phyloP scores from a whole-genome alignment of 1,139 yeast species.

The Diutina catenulata region DNA sequence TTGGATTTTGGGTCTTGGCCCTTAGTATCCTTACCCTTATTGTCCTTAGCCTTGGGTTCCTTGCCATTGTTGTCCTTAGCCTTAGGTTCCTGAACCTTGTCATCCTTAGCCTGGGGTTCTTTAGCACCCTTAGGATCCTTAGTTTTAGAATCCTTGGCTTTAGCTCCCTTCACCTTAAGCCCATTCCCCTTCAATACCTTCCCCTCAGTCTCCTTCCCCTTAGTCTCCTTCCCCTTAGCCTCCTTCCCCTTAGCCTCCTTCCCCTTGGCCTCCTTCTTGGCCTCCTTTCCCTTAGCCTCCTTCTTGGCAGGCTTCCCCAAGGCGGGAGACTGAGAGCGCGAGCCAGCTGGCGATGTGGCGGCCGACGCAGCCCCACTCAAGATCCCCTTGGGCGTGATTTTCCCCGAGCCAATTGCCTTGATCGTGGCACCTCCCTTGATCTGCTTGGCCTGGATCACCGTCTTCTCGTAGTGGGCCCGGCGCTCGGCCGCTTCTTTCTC shows the following conservation, averaged over 20 bases:
- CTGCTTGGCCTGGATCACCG: conserved; percentile 13
- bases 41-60: neutral
- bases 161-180: too few relatives aligned
- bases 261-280: conserved; percentile 15
- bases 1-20: neutral
- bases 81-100: neutral
- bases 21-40: too few relatives aligned
- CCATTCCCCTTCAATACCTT: too few relatives aligned
- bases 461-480: conserved; percentile 25
- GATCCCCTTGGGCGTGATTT: conserved; percentile 8
- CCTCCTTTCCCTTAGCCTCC: neutral
- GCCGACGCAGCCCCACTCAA: neutral
- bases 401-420: conserved; percentile 27
- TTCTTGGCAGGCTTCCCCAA: neutral
- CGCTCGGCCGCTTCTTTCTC: conserved; percentile 26
- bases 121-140: too few relatives aligned
- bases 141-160: neutral
- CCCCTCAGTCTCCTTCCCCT: conserved; percentile 22
- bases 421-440: conserved; percentile 31
- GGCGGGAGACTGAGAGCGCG: conserved; percentile 8
- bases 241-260: conserved; percentile 12
- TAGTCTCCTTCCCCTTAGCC: conserved; percentile 12
- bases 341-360: too few relatives aligned
- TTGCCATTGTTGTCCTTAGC: neutral
- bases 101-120: too few relatives aligned